Evolutionary conservation across 139 green algal genomes (phyloP).

Genomic region (Auxenochlorella protothecoides): DNA sequence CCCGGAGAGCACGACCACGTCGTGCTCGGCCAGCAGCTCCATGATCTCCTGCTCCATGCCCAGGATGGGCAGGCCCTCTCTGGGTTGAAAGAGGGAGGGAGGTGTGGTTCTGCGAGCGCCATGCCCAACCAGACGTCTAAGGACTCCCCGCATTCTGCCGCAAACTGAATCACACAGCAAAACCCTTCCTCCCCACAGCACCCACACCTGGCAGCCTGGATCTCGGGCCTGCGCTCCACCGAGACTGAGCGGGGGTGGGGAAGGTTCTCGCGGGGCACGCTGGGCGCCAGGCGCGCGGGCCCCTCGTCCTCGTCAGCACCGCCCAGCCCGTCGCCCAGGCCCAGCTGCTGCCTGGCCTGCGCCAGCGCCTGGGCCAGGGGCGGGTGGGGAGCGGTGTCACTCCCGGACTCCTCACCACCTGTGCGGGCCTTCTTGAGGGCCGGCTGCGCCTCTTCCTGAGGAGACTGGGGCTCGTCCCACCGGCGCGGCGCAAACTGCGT

Average conservation of each 20-base stretch:
- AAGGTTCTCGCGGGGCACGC: neutral
- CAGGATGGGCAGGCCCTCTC: constrained; percentile 66
- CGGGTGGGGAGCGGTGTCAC: neutral
- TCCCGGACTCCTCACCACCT: neutral
- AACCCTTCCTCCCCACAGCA: constrained; percentile 11
- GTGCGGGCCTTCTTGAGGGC: constrained; percentile 6
- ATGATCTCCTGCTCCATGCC: constrained; percentile 89
- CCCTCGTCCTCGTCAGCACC: neutral
- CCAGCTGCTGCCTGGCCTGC: constrained; percentile 8
- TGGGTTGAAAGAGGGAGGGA: neutral
- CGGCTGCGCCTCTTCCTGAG: neutral
- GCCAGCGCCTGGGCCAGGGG: neutral
- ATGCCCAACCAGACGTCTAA: neutral
- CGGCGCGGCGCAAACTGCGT: neutral
- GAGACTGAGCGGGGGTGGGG: constrained; percentile 4
- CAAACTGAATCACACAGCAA: neutral
- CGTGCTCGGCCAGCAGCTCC: constrained; percentile 57
- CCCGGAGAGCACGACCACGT: constrained; percentile 78
- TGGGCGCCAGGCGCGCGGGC: neutral
- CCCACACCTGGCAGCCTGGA: constrained; percentile 10
- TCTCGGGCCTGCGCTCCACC: constrained; percentile 15
- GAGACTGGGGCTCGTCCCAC: neutral
- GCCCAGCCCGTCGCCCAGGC: neutral
- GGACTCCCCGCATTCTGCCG: neutral
- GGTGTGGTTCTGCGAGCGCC: neutral